These are phyloP conservation scores for Saccharomycopsis sp. DNA, from an alignment of 805 yeast genomes.

Conservation along the genomic window DNA sequence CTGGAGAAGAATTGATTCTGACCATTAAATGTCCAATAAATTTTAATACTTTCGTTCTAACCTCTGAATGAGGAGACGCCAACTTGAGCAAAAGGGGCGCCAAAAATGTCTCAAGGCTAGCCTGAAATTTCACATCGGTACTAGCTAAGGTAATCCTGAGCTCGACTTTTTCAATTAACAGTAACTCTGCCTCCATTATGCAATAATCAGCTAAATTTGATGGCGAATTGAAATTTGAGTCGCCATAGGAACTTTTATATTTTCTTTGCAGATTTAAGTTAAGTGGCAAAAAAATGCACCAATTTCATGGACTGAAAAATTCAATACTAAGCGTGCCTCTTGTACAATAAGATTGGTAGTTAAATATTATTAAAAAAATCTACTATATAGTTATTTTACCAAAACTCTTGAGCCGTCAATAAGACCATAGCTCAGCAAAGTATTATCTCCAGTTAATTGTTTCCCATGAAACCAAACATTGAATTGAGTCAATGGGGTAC, in stretches of 20 bases:
- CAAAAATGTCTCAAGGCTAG: slow-evolving; percentile 53
- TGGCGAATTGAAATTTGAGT: background rate
- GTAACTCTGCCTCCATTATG: slow-evolving; percentile 41
- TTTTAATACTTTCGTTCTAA: slow-evolving; percentile 59
- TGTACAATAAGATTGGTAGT: too few species aligned
- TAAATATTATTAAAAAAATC: too few species aligned
- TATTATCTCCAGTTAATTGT: background rate
- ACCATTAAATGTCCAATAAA: slow-evolving; percentile 62
- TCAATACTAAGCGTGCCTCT: too few species aligned
- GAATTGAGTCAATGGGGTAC: background rate
- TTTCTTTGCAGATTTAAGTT: background rate
- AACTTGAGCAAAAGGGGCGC: slow-evolving; percentile 76
- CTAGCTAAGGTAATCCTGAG: slow-evolving; percentile 72
- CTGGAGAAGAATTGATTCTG: slow-evolving; percentile 49
- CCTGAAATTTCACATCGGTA: slow-evolving; percentile 56
- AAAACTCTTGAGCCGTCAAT: background rate
- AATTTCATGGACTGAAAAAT: too few species aligned
- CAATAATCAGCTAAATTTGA: background rate
- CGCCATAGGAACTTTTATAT: background rate
- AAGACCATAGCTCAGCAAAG: background rate
- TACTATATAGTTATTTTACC: too few species aligned
- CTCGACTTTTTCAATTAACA: slow-evolving; percentile 70
- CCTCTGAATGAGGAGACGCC: slow-evolving; percentile 60
- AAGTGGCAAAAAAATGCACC: background rate
- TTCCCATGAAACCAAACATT: background rate